phyloP scores from a whole-genome alignment of 106 monocot genomes.

The Iris macrosiphon region DNA sequence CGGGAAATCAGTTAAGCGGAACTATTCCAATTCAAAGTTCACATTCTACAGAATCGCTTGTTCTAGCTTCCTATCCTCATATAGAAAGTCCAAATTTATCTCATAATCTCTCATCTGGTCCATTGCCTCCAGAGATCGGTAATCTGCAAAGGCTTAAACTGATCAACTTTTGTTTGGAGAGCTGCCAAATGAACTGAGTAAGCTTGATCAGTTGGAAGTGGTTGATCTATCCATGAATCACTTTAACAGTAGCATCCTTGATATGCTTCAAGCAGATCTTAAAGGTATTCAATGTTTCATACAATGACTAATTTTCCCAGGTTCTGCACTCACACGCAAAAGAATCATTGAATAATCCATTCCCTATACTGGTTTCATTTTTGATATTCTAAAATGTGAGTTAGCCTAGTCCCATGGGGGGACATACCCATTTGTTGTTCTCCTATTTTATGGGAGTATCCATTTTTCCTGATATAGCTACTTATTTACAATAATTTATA shows the following conservation, averaged over 20 bases:
- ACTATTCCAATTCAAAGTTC: conserved; percentile 41
- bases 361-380: too few species aligned
- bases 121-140: conserved; percentile 47
- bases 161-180: conserved; percentile 57
- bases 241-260: conserved; percentile 55
- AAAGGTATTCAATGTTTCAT: conserved; percentile 54
- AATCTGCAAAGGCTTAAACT: conserved; percentile 47
- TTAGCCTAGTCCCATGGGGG: too few species aligned
- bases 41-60: conserved; percentile 39
- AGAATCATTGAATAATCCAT: too few species aligned
- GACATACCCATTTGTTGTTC: too few species aligned
- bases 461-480: too few species aligned
- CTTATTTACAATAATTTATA: too few species aligned
- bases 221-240: conserved; percentile 69
- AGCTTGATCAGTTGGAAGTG: conserved; percentile 42
- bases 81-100: conserved; percentile 69
- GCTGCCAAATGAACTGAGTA: conserved; percentile 55
- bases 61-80: conserved; percentile 21
- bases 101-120: conserved; percentile 50
- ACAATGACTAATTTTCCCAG: conserved; percentile 68
- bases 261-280: conserved; percentile 39
- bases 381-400: too few species aligned
- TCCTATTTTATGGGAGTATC: too few species aligned
- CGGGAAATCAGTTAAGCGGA: conserved; percentile 53
- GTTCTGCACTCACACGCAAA: too few species aligned